A percentile compares a stretch with the other conserved stretches of the same genome.
phyloP scores from a whole-genome alignment of 2,329 filamentous ascomycete species.

The Fusarium sacchari region DNA sequence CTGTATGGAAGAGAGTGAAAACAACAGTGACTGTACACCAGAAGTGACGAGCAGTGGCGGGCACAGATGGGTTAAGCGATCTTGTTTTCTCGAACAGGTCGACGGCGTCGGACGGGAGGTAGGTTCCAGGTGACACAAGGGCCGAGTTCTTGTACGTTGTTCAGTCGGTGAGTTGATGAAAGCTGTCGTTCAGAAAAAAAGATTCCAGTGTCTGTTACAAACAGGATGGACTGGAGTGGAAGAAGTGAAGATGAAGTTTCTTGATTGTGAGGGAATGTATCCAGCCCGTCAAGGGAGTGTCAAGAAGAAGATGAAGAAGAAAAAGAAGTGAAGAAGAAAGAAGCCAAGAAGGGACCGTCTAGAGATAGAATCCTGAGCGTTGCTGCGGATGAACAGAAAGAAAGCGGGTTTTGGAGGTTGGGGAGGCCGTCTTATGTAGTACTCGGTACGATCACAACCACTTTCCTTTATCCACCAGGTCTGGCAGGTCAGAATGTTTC shows the following conservation, averaged over 20 bases:
- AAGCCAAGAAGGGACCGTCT: conserved; percentile 21
- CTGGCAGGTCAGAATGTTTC: conserved; percentile 27
- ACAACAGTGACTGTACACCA: conserved; percentile 15
- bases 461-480: neutral
- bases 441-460: neutral
- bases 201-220: conserved; percentile 33
- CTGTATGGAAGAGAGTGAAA: neutral
- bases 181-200: conserved; percentile 13
- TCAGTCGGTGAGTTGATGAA: conserved; percentile 19
- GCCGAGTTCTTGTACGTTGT: conserved; percentile 20
- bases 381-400: conserved; percentile 30
- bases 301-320: conserved; percentile 7
- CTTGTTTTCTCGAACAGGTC: conserved; percentile 37
- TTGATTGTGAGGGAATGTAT: conserved; percentile 35
- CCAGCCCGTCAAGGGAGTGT: conserved; percentile 37
- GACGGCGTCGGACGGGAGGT: conserved; percentile 25
- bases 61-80: conserved; percentile 25
- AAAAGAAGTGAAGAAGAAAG: conserved; percentile 16
- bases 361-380: conserved; percentile 39
- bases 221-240: conserved; percentile 1
- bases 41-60: conserved; percentile 30
- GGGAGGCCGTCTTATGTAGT: conserved; percentile 37
- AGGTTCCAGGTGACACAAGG: conserved; percentile 27
- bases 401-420: conserved; percentile 9
- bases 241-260: conserved; percentile 4